Base-by-base conservation (phyloP, 2,329 filamentous ascomycete genomes). In the Claviceps sp. region DNA sequence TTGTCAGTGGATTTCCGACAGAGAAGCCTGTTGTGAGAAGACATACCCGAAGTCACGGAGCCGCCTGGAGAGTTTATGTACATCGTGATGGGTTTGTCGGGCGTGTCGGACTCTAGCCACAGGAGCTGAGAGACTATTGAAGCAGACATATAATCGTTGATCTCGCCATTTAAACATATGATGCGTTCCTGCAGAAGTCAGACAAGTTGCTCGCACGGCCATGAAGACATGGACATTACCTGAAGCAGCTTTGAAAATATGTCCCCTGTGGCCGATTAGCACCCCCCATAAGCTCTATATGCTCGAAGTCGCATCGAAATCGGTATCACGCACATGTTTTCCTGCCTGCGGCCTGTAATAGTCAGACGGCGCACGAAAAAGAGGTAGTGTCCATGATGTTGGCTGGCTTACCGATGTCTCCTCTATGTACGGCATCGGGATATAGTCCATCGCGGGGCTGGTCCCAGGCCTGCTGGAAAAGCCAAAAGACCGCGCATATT, bases 31-130 rank as follows among this genome's bases (percentile, higher is more conserved):
- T 24, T 17, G 30, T 16, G 39, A 43, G 4, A n/a, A 11, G 11
- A 55, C 64, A 42, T 63, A 77, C 79, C 80, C 55, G 71, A 71
- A 1, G 93, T 91, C 56, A 98, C 90, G 43, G 87, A 91, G 52
- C 93, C 93, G 48, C 93, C 93, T 0, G 91, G 91, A 0, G 88
- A 95, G 72, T 98, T 95, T 68, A 98, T 98, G 69, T 98, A 98
- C 67, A 98, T 87, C 50, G 87, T 93, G 58, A 98, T 97, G 13
- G 89, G 87, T 67, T 95, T 96, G 52, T 94, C 82, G 3, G 91
- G 90, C 63, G 88, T 89, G 64, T 98, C 93, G 62, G 91, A 93
- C 75, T 98, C 94, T 68, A 98, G 89, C 79, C 90, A 98, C 57
- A 98, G 85, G 22, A 98, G 82, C 67, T 98, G 94, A 1, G 93